These are phyloP conservation scores for Amanita rubescens DNA, from an alignment of 768 basidiomycete species.

Conservation along the genomic window DNA sequence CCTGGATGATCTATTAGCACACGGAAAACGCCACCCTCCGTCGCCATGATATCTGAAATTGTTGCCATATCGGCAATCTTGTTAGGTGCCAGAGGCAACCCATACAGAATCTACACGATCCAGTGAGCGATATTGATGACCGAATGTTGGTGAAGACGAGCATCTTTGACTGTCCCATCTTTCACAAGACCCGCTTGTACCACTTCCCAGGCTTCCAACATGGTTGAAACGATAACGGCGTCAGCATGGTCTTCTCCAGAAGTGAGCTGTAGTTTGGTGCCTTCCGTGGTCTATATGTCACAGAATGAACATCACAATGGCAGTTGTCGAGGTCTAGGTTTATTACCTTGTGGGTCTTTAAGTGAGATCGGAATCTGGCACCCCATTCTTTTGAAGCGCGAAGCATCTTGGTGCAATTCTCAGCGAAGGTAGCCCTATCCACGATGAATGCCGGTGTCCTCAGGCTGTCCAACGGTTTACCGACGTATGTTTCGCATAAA, in stretches of 20 bases:
- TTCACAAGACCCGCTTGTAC: constrained; percentile 58
- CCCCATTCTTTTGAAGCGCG: constrained; percentile 57
- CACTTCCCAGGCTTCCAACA: constrained; percentile 77
- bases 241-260: constrained; percentile 45
- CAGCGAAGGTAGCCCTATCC: constrained; percentile 62
- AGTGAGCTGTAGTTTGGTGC: constrained; percentile 59
- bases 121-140: not conserved
- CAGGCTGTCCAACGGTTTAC: constrained; percentile 45
- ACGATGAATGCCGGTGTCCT: constrained; percentile 77
- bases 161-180: constrained; percentile 74
- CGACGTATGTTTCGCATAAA: constrained; percentile 48
- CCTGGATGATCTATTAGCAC: constrained; percentile 71
- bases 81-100: constrained; percentile 62
- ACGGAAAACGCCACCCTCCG: constrained; percentile 52
- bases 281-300: constrained; percentile 67
- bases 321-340: not conserved
- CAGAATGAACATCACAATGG: constrained; percentile 4
- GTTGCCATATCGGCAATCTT: constrained; percentile 65
- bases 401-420: constrained; percentile 73
- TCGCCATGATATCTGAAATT: constrained; percentile 48
- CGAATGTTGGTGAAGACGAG: constrained; percentile 26
- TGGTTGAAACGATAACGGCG: constrained; percentile 72
- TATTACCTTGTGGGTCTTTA: constrained; percentile 76
- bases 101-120: constrained; percentile 63
- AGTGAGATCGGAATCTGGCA: constrained; percentile 70